A percentile compares a stretch with the other conserved stretches of the same genome.
Evolutionary conservation across 495 filamentous ascomycete genomes (phyloP).

Genomic region (Penicillium crystallinum): DNA sequence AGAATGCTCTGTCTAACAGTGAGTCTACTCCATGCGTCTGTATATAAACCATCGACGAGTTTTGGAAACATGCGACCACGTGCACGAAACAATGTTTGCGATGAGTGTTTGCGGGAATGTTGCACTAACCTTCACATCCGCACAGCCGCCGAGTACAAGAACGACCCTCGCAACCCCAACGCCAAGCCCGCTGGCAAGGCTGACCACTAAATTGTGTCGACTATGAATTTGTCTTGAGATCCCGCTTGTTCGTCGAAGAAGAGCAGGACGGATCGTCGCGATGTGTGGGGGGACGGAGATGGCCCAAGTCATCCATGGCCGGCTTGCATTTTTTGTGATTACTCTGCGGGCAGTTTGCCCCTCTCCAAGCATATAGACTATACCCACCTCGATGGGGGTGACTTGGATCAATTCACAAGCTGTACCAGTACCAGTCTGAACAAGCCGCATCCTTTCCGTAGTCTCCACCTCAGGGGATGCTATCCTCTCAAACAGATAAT

Average conservation of each 20-base stretch:
- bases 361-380: conserved; percentile 44
- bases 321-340: conserved; percentile 24
- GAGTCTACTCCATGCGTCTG: conserved; percentile 34
- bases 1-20: conserved; percentile 67
- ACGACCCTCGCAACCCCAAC: conserved; percentile 88
- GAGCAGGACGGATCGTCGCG: conserved; percentile 12
- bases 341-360: conserved; percentile 32
- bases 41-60: not conserved
- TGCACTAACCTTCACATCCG: conserved; percentile 19
- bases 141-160: conserved; percentile 85
- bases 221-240: conserved; percentile 15
- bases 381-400: conserved; percentile 27
- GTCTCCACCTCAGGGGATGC: not conserved
- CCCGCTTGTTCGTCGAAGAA: conserved; percentile 8
- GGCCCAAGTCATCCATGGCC: conserved; percentile 16
- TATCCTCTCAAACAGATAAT: not conserved
- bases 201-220: conserved; percentile 34
- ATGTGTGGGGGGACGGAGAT: conserved; percentile 13
- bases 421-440: conserved; percentile 32
- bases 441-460: not conserved
- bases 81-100: not conserved
- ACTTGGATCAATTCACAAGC: conserved; percentile 43
- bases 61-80: not conserved
- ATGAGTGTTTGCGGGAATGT: conserved; percentile 1
- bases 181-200: conserved; percentile 46